Evolutionary conservation across 164 flowering plant genomes (phyloP).

Genomic region (Vitis amurensis): DNA sequence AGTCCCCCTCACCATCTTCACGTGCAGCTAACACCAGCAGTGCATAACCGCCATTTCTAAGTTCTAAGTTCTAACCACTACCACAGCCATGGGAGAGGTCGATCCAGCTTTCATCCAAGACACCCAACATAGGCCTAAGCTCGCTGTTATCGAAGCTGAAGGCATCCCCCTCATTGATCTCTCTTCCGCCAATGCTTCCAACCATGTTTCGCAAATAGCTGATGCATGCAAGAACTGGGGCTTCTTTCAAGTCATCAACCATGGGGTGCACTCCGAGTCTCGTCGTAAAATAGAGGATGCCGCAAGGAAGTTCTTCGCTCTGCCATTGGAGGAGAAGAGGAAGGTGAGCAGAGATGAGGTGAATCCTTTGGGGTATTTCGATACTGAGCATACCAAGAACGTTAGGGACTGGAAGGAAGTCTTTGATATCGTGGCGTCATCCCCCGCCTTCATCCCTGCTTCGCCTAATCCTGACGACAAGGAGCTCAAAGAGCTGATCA

Average conservation of each 20-base stretch:
- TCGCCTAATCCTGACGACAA: conserved; percentile 30
- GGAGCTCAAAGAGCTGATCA: conserved; percentile 19
- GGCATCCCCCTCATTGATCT: too few species aligned
- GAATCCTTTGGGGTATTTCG: conserved; percentile 41
- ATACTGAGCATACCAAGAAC: conserved; percentile 51
- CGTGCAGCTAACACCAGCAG: too few species aligned
- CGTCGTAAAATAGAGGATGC: conserved; percentile 20
- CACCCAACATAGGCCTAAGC: too few species aligned
- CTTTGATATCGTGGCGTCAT: conserved; percentile 30
- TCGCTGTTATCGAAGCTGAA: too few species aligned
- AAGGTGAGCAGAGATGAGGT: conserved; percentile 42
- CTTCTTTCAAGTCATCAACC: conserved; percentile 55
- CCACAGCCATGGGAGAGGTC: too few species aligned
- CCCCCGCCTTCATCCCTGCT: conserved; percentile 31
- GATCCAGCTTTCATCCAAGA: too few species aligned
- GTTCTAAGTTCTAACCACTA: too few species aligned
- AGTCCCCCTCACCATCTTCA: too few species aligned
- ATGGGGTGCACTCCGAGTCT: conserved; percentile 32
- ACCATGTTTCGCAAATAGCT: too few species aligned
- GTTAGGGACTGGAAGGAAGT: conserved; percentile 71
- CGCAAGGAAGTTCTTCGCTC: conserved; percentile 38
- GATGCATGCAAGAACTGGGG: conserved; percentile 44
- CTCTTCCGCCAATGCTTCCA: too few species aligned
- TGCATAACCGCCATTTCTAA: too few species aligned
- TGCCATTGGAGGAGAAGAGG: conserved; percentile 44